Evolutionary conservation across 371 early-diverging fungal species (phyloP).

Genomic region (Saksenaea oblongispora): DNA sequence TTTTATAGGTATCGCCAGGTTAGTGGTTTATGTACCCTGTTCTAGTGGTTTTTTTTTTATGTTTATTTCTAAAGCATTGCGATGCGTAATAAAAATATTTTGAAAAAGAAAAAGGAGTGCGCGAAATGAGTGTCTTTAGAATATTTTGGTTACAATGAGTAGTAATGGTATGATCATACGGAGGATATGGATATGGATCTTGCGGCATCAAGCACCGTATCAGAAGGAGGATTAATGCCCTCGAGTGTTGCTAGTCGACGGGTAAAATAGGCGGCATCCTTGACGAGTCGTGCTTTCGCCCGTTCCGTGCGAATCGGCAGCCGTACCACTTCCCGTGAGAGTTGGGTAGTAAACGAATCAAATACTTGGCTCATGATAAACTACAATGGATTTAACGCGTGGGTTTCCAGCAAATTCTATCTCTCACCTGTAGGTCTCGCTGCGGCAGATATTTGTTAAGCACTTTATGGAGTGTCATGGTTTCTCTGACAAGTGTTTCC

Average conservation of each 20-base stretch:
- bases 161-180: not conserved
- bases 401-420: too few relatives aligned
- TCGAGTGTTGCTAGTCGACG: constrained; percentile 66
- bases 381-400: constrained; percentile 22
- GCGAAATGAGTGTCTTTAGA: not conserved
- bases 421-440: constrained; percentile 65
- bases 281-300: constrained; percentile 79
- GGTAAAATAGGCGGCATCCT: constrained; percentile 74
- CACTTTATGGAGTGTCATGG: constrained; percentile 87
- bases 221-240: constrained; percentile 72
- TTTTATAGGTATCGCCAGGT: not conserved
- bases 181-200: constrained; percentile 33
- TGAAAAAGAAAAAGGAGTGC: not conserved
- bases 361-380: constrained; percentile 75
- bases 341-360: constrained; percentile 66
- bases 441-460: constrained; percentile 77
- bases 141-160: not conserved
- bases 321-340: constrained; percentile 72
- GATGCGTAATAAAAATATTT: not conserved
- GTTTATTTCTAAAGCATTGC: not conserved
- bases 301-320: constrained; percentile 68
- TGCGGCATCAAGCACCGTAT: constrained; percentile 74
- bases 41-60: not conserved
- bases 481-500: constrained; percentile 89
- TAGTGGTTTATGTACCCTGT: not conserved